A percentile compares a stretch with the other conserved stretches of the same genome.
These are phyloP conservation scores for Paxillus involutus DNA, from an alignment of 768 basidiomycete genomes.

Conservation along the genomic window DNA sequence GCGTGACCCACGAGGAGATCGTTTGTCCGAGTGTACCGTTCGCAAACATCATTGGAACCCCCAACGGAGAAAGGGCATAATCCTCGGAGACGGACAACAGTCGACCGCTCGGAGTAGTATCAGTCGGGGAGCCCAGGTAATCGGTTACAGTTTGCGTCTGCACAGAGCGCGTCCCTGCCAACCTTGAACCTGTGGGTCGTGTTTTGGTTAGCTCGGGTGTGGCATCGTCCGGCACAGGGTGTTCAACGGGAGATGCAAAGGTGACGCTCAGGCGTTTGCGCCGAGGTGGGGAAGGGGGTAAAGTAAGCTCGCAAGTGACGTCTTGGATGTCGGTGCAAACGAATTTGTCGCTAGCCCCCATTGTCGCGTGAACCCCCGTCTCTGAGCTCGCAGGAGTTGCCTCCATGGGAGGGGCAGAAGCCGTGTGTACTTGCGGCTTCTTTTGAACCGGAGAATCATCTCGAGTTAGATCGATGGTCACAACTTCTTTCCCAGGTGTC, in stretches of 20 bases:
- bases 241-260: constrained; percentile 29
- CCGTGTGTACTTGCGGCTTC: not conserved
- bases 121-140: not conserved
- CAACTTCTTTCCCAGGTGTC: constrained; percentile 20
- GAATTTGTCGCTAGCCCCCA: not conserved
- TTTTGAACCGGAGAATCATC: constrained; percentile 25
- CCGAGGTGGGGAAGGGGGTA: constrained; percentile 2
- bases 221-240: constrained; percentile 4
- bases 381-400: not conserved
- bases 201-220: not conserved
- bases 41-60: not conserved
- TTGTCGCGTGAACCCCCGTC: not conserved
- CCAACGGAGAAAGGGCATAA: constrained; percentile 18
- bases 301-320: not conserved
- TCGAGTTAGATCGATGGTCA: constrained; percentile 47
- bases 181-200: constrained; percentile 5
- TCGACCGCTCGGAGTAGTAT: not conserved
- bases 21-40: not conserved
- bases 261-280: constrained; percentile 24
- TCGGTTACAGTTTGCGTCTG: not conserved
- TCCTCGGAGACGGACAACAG: constrained; percentile 3
- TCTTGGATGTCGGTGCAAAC: not conserved
- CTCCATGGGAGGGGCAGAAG: not conserved
- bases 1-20: not conserved
- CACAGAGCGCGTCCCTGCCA: constrained; percentile 1